Conservation (phyloP, 2,329 filamentous ascomycete genomes). For the Diaporthe batatas region DNA sequence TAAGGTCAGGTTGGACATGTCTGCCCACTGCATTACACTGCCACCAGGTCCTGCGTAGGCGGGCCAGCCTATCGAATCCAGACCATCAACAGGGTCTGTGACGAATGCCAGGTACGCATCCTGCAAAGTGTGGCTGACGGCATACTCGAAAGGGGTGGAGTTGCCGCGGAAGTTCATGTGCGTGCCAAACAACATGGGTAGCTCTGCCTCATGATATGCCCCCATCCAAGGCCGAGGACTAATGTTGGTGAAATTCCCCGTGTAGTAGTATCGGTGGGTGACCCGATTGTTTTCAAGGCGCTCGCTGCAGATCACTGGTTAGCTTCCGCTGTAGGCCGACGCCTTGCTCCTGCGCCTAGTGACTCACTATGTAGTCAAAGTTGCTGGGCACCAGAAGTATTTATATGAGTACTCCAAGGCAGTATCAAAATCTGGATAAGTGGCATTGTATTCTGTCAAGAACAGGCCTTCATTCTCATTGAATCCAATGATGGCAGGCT, state of each 20-base stretch:
- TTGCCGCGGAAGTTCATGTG: constrained; percentile 44
- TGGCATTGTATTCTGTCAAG: constrained; percentile 43
- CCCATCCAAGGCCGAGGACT: constrained; percentile 47
- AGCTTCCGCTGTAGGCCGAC: background rate
- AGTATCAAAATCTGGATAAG: constrained; percentile 41
- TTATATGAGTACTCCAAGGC: constrained; percentile 37
- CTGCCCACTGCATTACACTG: constrained; percentile 29
- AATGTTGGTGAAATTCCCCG: constrained; percentile 50
- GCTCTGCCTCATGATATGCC: constrained; percentile 50
- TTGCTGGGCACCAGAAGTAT: constrained; percentile 47
- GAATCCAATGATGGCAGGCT: constrained; percentile 46
- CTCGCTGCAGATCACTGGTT: constrained; percentile 3
- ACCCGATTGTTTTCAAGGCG: constrained; percentile 37
- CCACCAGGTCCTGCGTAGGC: constrained; percentile 34
- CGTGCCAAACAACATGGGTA: constrained; percentile 53
- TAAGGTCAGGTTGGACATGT: constrained; percentile 29
- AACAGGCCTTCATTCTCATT: constrained; percentile 46
- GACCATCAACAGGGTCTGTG: constrained; percentile 57
- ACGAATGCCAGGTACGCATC: constrained; percentile 44
- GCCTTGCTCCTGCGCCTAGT: background rate
- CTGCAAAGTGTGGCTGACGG: constrained; percentile 44
- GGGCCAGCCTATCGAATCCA: constrained; percentile 48
- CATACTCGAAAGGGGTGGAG: constrained; percentile 41
- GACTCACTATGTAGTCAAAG: constrained; percentile 25
- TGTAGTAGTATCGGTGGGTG: constrained; percentile 48